Evolutionary conservation across 306 rosid species (phyloP).

Genomic region (Myrica gale): DNA sequence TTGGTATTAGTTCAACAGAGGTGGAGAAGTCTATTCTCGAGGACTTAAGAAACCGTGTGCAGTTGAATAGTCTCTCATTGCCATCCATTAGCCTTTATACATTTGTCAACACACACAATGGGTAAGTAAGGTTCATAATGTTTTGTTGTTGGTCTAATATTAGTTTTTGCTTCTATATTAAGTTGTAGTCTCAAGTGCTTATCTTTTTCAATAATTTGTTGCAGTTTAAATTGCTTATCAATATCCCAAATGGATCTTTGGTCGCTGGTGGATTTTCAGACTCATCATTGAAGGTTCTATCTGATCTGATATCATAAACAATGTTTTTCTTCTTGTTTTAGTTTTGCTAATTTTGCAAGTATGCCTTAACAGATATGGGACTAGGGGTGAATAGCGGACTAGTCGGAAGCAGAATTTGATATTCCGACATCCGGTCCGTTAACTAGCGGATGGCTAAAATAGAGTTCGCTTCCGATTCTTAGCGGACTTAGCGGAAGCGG

Average conservation of each 20-base stretch:
- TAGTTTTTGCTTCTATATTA: conserved; percentile 20
- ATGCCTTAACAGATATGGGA: conserved; percentile 75
- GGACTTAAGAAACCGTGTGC: conserved; percentile 94
- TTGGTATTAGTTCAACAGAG: conserved; percentile 81
- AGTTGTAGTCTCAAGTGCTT: conserved; percentile 22
- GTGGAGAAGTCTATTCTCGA: conserved; percentile 94
- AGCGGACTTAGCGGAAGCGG: no score
- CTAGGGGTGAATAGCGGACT: no score
- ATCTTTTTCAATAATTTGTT: conserved; percentile 23
- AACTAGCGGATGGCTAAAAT: no score
- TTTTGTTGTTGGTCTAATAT: conserved; percentile 11
- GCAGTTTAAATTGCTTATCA: conserved; percentile 88
- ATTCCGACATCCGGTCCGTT: no score
- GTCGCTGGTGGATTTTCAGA: conserved; percentile 99
- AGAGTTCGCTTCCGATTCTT: no score
- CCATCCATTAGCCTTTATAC: conserved; percentile 97
- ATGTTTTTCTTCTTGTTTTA: background rate
- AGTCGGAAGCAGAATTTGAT: no score
- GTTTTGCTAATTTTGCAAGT: conserved; percentile 27
- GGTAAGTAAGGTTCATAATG: conserved; percentile 56
- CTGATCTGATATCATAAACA: conserved; percentile 7
- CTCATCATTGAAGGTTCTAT: conserved; percentile 74
- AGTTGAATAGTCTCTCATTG: conserved; percentile 78
- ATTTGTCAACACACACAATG: conserved; percentile 74
- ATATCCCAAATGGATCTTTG: conserved; percentile 92